Base-by-base conservation (phyloP, 2,329 filamentous ascomycete species). In the Hypoxylon sp. region DNA sequence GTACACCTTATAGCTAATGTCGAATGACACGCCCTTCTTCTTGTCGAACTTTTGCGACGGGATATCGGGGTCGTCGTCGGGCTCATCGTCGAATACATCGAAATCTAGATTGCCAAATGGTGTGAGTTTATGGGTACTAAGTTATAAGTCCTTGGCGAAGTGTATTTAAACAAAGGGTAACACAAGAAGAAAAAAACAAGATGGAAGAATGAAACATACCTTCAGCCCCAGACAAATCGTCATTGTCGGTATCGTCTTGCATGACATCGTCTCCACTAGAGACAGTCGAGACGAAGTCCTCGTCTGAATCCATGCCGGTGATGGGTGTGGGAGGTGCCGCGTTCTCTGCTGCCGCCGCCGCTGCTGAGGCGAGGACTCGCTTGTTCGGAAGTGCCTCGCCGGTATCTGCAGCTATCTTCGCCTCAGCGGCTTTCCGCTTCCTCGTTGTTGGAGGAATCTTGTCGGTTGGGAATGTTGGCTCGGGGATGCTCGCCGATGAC, bases 221-320 rank as follows among this genome's bases (percentile, higher is more conserved):
- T 74, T 87, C 86, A 17, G 76, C 83, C 5, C 78, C 85, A 1
- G 86, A 88, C 68, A 87, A 35, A 80, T 87, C 81, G 79, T 87
- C 90, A 75, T 94, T 93, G 60, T 93, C 94, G 74, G 92, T 94
- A 67, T 92, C 90, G 75, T 94, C 92, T 70, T 92, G 87, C 79
- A 91, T 86, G 67, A 93, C 88, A 71, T 92, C 91, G 61, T 91
- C 90, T 46, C 91, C 91, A 77, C 92, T 97, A 46, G 93, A 95
- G 74, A 91, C 86, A 77, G 90, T 89, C 75, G 92, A 97, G 87
- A 96, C 92, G 80, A 94, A 94, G 67, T 98, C 95, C 77, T 98
- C 94, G 75, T 98, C 95, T 7, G 94, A 98, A 83, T 97, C 94
- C 94, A 98, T 98, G 71, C 84, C 88, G 53, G 88, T 90, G 65